Percentiles rank a stretch among this genome's conserved stretches.
These are phyloP conservation scores for Suhomyces bolitotheri DNA, from an alignment of 1,139 yeast genomes.

Conservation along the genomic window DNA sequence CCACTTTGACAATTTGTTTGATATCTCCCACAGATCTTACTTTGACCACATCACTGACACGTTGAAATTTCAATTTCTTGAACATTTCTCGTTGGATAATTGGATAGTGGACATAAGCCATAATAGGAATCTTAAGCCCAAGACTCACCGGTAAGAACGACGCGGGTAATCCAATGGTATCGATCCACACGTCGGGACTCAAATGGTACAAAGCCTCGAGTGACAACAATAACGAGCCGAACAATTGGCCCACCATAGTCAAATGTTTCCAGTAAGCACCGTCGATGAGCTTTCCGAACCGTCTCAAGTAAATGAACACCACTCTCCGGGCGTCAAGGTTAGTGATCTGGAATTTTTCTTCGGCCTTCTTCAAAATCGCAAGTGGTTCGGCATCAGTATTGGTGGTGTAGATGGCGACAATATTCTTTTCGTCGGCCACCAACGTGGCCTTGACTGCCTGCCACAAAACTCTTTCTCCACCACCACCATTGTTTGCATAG, in stretches of 20 bases:
- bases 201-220: slow-evolving; percentile 69
- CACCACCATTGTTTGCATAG: slow-evolving; percentile 94
- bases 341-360: slow-evolving; percentile 61
- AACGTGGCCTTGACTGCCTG: slow-evolving; percentile 82
- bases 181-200: slow-evolving; percentile 89
- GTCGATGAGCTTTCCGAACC: slow-evolving; percentile 61
- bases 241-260: slow-evolving; percentile 83
- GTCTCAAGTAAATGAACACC: slow-evolving; percentile 68
- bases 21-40: slow-evolving; percentile 5
- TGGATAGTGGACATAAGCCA: slow-evolving; percentile 93
- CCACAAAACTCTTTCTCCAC: slow-evolving; percentile 97
- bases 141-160: slow-evolving; percentile 60
- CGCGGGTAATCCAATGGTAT: slow-evolving; percentile 93
- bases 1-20: slow-evolving; percentile 5
- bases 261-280: slow-evolving; percentile 73
- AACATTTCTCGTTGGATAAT: slow-evolving; percentile 87
- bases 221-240: slow-evolving; percentile 71
- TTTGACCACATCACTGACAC: slow-evolving; percentile 11
- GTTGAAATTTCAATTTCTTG: slow-evolving; percentile 48
- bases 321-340: slow-evolving; percentile 54
- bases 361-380: slow-evolving; percentile 58
- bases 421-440: slow-evolving; percentile 45
- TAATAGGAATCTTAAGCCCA: slow-evolving; percentile 66
- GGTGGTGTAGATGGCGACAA: slow-evolving; percentile 80
- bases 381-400: slow-evolving; percentile 54